Evolutionary conservation across 805 yeast species (phyloP), one percentile per base, ranked within the genome.

Genomic region (Candida sphagnicola): DNA sequence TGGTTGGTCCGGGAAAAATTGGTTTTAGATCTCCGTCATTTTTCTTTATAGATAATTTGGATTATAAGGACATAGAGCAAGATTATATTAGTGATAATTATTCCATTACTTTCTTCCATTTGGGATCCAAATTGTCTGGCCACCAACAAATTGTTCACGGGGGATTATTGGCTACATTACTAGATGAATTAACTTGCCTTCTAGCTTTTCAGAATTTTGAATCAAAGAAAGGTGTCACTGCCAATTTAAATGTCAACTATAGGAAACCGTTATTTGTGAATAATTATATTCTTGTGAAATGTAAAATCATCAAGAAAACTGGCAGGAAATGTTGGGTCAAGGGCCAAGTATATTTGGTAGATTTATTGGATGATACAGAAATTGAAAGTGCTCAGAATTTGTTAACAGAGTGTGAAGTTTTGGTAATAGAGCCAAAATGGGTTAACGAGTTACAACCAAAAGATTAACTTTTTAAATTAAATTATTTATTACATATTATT

Each of bases 101-200:
- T 39, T 59, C 67, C 10, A 43, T 61, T 35, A 67, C 72, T 0
- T 67, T 68, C 38, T 61, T 67, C 46, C 67, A 62, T 37, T 51
- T 68, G 38, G 74, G 73, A 8, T 41, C 54, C 5, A 50, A 52
- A 39, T 54, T 67, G 14, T 55, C 69, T 2, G 74, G 74, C 10
- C 73, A 68, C 45, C 49, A 57, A 4, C 61, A 59, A 3, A 65
- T 67, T 11, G 61, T 67, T n/a, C 73, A 67, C 44, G 74, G 73
- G 1, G 73, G 74, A 2, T 50, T 67, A 31, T 46, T 67, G 18
- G 73, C 74, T 24, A 68, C 73, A 1, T 48, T 67, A 19, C 50
- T 68, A 40, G 73, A 68, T 46, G 73, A 68, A 42, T 49, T 66
- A 32, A 65, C 72, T 3, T 68, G 74, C 39, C 46, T 72, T 11